Evolutionary conservation across 2,329 filamentous ascomycete genomes (phyloP).

Genomic region (Neofusicoccum kwambonambiense): DNA sequence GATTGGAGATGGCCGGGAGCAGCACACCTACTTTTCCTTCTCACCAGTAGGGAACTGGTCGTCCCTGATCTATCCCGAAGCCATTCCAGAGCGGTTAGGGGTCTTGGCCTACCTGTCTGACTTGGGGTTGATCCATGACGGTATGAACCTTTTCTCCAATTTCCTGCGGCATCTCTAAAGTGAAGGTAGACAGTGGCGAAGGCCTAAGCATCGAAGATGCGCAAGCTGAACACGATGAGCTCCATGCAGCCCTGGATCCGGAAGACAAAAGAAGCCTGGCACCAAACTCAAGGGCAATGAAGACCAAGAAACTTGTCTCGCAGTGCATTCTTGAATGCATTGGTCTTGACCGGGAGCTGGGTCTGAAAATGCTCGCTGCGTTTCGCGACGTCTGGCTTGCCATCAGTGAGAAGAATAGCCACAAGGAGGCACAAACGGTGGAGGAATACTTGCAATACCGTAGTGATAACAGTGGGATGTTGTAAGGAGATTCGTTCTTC

Average conservation of each 20-base stretch:
- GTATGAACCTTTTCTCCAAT: background rate
- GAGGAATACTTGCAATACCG: background rate
- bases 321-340: background rate
- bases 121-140: background rate
- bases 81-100: background rate
- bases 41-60: background rate
- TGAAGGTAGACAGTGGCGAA: background rate
- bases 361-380: background rate
- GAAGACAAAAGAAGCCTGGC: background rate
- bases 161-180: background rate
- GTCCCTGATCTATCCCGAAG: background rate
- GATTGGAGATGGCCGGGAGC: background rate
- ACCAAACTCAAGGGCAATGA: background rate
- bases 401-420: background rate
- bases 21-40: background rate
- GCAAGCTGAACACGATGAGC: background rate
- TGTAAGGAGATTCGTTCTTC: background rate
- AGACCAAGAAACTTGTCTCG: slow-evolving; percentile 1
- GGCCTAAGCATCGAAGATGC: background rate
- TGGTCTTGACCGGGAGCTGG: background rate
- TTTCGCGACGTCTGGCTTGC: background rate
- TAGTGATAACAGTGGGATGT: background rate
- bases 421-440: background rate
- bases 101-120: background rate
- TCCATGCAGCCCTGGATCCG: background rate